These are phyloP conservation scores for Lumnitzera littorea DNA, from an alignment of 345 rosid species.

Conservation along the genomic window DNA sequence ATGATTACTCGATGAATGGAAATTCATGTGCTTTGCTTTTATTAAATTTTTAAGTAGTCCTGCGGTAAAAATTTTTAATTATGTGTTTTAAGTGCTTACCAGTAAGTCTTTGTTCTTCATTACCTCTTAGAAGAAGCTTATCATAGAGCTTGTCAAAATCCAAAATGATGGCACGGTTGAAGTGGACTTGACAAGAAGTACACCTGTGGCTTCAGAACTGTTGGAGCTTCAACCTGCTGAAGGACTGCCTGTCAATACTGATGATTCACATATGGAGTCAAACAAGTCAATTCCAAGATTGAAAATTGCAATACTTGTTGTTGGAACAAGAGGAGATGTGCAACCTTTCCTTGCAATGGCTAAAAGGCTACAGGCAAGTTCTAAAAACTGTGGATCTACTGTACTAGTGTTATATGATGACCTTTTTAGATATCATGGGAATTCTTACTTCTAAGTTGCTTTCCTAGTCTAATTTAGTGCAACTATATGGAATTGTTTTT, in stretches of 20 bases:
- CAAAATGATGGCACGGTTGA: slow-evolving; percentile 95
- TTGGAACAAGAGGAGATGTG: slow-evolving; percentile 99
- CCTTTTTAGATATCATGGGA: too few relatives aligned
- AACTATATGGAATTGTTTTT: background rate
- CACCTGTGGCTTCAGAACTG: slow-evolving; percentile 71
- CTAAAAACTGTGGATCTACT: background rate
- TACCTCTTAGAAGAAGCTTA: slow-evolving; percentile 60
- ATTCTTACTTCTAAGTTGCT: too few relatives aligned
- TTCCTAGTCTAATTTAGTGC: too few relatives aligned
- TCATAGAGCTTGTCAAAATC: slow-evolving; percentile 75
- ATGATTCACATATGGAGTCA: slow-evolving; percentile 29
- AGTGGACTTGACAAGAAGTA: slow-evolving; percentile 63
- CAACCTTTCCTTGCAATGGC: slow-evolving; percentile 95
- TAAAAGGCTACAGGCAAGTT: slow-evolving; percentile 84
- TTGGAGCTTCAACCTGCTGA: slow-evolving; percentile 57
- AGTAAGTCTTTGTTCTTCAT: slow-evolving; percentile 6
- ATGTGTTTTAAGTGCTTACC: slow-evolving; percentile 2
- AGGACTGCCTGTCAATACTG: slow-evolving; percentile 33
- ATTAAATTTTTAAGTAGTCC: background rate
- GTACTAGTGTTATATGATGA: too few relatives aligned
- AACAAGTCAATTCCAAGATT: slow-evolving; percentile 66
- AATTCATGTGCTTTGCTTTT: background rate
- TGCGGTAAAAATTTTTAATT: background rate
- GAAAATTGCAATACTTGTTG: slow-evolving; percentile 78
- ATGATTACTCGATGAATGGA: too few relatives aligned